Evolutionary conservation across 2,329 filamentous ascomycete species (phyloP).

Genomic region (Biscogniauxia sp.): DNA sequence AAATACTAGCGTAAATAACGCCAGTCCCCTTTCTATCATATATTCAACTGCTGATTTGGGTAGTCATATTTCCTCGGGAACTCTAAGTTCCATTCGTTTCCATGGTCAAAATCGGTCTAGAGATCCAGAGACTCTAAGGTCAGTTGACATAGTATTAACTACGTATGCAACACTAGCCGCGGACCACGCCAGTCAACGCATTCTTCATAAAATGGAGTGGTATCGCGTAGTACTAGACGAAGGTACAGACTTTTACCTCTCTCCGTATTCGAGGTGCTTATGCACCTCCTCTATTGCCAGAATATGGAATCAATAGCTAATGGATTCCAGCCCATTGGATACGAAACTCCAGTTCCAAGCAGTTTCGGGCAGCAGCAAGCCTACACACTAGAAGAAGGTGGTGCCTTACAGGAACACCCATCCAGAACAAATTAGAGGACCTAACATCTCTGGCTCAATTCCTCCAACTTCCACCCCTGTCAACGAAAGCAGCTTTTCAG

Average conservation of each 20-base stretch:
- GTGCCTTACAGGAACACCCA: slow-evolving; percentile 13
- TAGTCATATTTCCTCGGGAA: background rate
- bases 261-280: too few relatives aligned
- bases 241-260: background rate
- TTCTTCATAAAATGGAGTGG: slow-evolving; percentile 5
- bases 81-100: background rate
- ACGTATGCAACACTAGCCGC: slow-evolving; percentile 7
- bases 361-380: slow-evolving; percentile 7
- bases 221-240: slow-evolving; percentile 13
- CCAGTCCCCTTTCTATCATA: background rate
- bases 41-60: background rate
- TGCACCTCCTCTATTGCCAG: too few relatives aligned
- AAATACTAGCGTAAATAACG: background rate
- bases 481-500: background rate
- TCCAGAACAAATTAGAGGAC: slow-evolving; percentile 9
- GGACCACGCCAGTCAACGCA: background rate
- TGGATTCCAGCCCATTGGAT: slow-evolving; percentile 6
- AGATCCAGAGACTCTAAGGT: background rate
- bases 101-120: slow-evolving; percentile 3
- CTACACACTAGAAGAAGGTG: background rate
- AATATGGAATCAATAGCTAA: background rate
- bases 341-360: slow-evolving; percentile 5
- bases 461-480: background rate
- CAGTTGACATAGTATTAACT: slow-evolving; percentile 5
- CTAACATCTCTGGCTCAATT: slow-evolving; percentile 5